phyloP scores from a whole-genome alignment of 495 filamentous ascomycete genomes.

The Aspergillus incahuasiensis region DNA sequence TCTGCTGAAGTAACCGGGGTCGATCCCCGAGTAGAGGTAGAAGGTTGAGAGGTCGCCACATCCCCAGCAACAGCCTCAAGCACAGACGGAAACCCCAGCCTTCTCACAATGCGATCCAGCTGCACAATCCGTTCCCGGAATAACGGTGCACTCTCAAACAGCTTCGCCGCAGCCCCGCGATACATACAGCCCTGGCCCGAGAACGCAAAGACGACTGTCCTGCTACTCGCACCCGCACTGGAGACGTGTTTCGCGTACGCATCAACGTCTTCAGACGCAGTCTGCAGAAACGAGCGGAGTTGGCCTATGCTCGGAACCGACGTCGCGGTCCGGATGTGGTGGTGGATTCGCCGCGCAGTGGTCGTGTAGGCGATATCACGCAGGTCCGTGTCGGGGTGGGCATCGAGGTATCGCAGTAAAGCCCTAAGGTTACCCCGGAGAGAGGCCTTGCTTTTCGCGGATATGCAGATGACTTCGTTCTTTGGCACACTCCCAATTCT shows the following conservation, averaged over 20 bases:
- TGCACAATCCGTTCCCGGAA: conserved; percentile 67
- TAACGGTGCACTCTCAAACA: conserved; percentile 56
- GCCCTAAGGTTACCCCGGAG: conserved; percentile 31
- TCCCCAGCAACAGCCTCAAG: conserved; percentile 52
- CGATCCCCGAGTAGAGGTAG: no score
- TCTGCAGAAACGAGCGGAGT: not conserved
- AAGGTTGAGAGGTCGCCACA: not conserved
- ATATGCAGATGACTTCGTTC: conserved; percentile 24
- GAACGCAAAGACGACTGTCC: conserved; percentile 2
- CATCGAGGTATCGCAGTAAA: conserved; percentile 27
- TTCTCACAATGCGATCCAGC: conserved; percentile 59
- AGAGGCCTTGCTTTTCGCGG: conserved; percentile 33
- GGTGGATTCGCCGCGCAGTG: conserved; percentile 32
- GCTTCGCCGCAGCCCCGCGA: conserved; percentile 59
- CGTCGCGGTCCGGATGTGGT: conserved; percentile 35
- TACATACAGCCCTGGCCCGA: conserved; percentile 46
- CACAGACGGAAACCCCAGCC: conserved; percentile 66
- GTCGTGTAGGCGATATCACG: conserved; percentile 39
- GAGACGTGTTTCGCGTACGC: not conserved
- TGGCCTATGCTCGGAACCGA: not conserved
- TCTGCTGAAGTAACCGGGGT: not conserved
- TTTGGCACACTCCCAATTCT: no score
- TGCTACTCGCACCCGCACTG: not conserved
- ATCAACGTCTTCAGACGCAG: not conserved
- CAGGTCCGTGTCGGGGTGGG: conserved; percentile 18